Evolutionary conservation across 2,329 filamentous ascomycete genomes (phyloP), one percentile per base, ranked within the genome.

Genomic region (Fusarium liriodendri): DNA sequence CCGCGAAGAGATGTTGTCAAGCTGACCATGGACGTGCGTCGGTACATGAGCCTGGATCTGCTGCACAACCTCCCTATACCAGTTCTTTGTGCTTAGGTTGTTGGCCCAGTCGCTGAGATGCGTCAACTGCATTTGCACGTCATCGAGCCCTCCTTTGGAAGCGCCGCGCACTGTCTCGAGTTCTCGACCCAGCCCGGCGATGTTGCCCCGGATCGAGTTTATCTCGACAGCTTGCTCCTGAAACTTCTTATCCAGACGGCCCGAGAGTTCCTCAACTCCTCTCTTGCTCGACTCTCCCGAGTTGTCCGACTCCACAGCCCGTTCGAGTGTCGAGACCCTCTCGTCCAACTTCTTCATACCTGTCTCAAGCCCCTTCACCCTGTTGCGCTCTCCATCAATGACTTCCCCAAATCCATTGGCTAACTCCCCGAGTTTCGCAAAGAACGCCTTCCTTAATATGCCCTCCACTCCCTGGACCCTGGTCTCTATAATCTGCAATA

Each of bases 51-150:
- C 68, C 45, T 81, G 79, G 32, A 87, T 78, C 14, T 84, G 78
- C 1, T 78, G 77, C 5, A 85, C 72, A 10, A 89, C 85, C 1
- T 79, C 79, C 7, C 82, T 79, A 16, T 83, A 84, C 29, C 88
- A 78, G 2, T 79, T 74, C 54, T 82, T 84, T 1, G 87, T 86
- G 22, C 77, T 82, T 9, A 91, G 78, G 71, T 87, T 89, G 64
- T 85, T 85, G 68, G 85, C 89, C 69, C 87, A 88, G 0, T 69
- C 64, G 74, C 88, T 84, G 9, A 91, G 72, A 1, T 82, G 77
- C 22, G 74, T 75, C 6, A 87, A 35, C 54, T 84, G 78, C 42
- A 83, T 76, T 18, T 82, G 80, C 7, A 87, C 71, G 6, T 78
- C 76, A 0, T 82, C 78, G 20, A 80, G 74, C 38, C 68, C 60